Conservation (phyloP, 441 rosid species). For the Breynia disticha region DNA sequence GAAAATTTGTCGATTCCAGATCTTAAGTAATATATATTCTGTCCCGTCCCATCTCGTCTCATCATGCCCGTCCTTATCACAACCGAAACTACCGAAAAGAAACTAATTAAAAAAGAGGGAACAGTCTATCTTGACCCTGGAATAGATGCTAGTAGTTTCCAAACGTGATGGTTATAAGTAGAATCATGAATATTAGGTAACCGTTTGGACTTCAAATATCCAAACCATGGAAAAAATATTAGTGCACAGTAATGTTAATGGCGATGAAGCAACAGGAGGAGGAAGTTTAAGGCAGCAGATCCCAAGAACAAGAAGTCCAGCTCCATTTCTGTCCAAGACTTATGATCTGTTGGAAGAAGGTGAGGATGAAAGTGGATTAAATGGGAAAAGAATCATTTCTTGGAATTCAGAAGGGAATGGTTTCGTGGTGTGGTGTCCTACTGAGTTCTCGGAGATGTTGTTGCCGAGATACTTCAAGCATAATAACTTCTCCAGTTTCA, state of each 20-base stretch:
- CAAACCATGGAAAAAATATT: slow-evolving; percentile 13
- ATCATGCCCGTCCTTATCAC: too few relatives aligned
- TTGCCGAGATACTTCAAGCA: slow-evolving; percentile 68
- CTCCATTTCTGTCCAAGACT: slow-evolving; percentile 48
- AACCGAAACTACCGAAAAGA: too few relatives aligned
- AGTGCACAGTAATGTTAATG: neutral
- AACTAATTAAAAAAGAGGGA: slow-evolving; percentile 1
- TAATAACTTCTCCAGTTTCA: slow-evolving; percentile 74
- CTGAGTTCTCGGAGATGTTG: slow-evolving; percentile 42
- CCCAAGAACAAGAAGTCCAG: slow-evolving; percentile 26
- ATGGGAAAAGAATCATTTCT: slow-evolving; percentile 24
- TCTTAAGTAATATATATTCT: too few relatives aligned
- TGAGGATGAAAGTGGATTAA: slow-evolving; percentile 1
- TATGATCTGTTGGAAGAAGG: slow-evolving; percentile 43
- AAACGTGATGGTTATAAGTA: slow-evolving; percentile 5
- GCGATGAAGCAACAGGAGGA: neutral
- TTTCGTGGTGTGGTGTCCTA: slow-evolving; percentile 49
- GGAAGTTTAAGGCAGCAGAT: slow-evolving; percentile 5
- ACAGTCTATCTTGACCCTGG: slow-evolving; percentile 15
- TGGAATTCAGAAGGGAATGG: slow-evolving; percentile 54
- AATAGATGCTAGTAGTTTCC: slow-evolving; percentile 19
- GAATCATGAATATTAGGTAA: slow-evolving; percentile 6
- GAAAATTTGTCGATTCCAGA: too few relatives aligned
- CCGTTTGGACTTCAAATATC: slow-evolving; percentile 1
- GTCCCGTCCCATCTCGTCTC: too few relatives aligned